phyloP scores from a whole-genome alignment of 2,329 filamentous ascomycete genomes.

The Septoria linicola region DNA sequence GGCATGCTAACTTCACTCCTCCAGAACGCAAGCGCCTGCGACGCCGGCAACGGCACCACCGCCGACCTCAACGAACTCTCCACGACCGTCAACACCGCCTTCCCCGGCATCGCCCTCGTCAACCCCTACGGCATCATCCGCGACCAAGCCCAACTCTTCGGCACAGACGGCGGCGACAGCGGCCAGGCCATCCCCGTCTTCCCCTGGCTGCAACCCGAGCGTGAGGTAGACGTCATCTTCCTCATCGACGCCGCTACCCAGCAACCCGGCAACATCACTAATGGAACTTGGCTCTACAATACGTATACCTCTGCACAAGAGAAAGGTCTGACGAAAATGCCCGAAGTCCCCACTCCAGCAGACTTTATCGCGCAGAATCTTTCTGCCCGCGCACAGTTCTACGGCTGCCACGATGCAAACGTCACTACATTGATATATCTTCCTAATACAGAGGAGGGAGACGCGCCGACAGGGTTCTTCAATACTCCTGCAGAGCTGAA shows the following conservation, averaged over 20 bases:
- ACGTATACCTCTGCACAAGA: constrained; percentile 18
- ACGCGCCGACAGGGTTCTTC: neutral
- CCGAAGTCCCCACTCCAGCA: constrained; percentile 9
- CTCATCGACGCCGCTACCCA: constrained; percentile 17
- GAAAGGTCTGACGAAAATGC: constrained; percentile 17
- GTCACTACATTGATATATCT: constrained; percentile 17
- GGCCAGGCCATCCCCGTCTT: constrained; percentile 21
- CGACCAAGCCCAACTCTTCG: constrained; percentile 14
- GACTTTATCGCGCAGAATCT: constrained; percentile 15
- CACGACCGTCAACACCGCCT: constrained; percentile 1
- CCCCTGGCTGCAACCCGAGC: constrained; percentile 15
- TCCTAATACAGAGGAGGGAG: constrained; percentile 13
- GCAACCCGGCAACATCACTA: constrained; percentile 16
- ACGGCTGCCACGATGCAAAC: constrained; percentile 15
- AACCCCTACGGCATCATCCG: constrained; percentile 19
- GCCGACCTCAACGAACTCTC: constrained; percentile 14
- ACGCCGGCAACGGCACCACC: constrained; percentile 11
- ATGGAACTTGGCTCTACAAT: constrained; percentile 18
- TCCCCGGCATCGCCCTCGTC: neutral
- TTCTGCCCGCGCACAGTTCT: constrained; percentile 17
- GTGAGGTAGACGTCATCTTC: constrained; percentile 21
- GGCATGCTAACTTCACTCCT: neutral
- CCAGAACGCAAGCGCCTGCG: constrained; percentile 3
- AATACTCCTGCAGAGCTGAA: constrained; percentile 6
- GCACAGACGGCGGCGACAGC: constrained; percentile 16